Evolutionary conservation across 2,329 filamentous ascomycete species (phyloP).

Genomic region (Periconia digitata): DNA sequence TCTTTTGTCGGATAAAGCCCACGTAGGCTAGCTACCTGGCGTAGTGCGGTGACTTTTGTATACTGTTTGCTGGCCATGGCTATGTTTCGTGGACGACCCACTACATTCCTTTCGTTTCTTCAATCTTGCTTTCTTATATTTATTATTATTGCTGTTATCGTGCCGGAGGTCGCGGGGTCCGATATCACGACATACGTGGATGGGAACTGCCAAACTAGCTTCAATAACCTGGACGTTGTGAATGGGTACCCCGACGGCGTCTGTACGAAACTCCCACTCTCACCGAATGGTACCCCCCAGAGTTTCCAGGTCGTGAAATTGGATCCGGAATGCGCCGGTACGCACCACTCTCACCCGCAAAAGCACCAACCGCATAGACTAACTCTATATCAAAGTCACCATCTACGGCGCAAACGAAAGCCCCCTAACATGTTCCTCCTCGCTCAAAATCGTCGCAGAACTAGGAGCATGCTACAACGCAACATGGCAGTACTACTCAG

Average conservation of each 20-base stretch:
- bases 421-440: constrained; percentile 17
- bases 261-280: constrained; percentile 14
- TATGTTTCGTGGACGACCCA: background rate
- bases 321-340: constrained; percentile 29
- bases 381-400: constrained; percentile 16
- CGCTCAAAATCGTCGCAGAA: constrained; percentile 19
- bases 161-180: constrained; percentile 3
- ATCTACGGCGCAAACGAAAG: constrained; percentile 23
- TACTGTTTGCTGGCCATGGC: too few species aligned
- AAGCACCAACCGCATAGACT: background rate
- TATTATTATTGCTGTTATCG: background rate
- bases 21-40: too few species aligned
- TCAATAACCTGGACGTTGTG: constrained; percentile 12
- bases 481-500: constrained; percentile 31
- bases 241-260: constrained; percentile 21
- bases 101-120: constrained; percentile 1
- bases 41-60: too few species aligned
- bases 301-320: constrained; percentile 27
- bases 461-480: constrained; percentile 29
- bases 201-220: constrained; percentile 12
- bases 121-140: constrained; percentile 4
- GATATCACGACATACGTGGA: constrained; percentile 18
- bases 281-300: constrained; percentile 1
- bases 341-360: background rate
- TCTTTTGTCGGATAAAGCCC: too few species aligned